These are phyloP conservation scores for Wickerhamomyces queroliae DNA, from an alignment of 805 yeast species.

Conservation along the genomic window DNA sequence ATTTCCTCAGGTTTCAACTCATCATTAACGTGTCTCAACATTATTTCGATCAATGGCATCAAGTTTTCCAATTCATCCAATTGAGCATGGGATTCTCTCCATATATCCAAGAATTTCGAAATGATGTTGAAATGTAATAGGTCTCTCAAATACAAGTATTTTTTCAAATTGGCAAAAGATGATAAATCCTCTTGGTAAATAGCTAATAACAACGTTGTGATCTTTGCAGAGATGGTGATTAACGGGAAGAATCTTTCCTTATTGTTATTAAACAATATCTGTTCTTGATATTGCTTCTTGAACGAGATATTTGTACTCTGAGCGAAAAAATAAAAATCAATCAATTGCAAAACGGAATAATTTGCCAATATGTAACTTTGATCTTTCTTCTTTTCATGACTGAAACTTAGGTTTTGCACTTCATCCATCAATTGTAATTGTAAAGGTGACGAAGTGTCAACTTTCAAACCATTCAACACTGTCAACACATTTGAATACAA, in stretches of 20 bases:
- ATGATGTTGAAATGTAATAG: conserved; percentile 50
- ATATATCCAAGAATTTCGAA: conserved; percentile 50
- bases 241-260: conserved; percentile 43
- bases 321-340: conserved; percentile 49
- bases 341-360: conserved; percentile 43
- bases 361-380: conserved; percentile 29
- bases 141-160: conserved; percentile 43
- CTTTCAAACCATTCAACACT: conserved; percentile 8
- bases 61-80: conserved; percentile 47
- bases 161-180: conserved; percentile 32
- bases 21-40: conserved; percentile 25
- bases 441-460: conserved; percentile 14
- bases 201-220: conserved; percentile 19
- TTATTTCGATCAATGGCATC: conserved; percentile 35
- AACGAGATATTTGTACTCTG: conserved; percentile 54
- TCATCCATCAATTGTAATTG: conserved; percentile 7
- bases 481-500: conserved; percentile 9
- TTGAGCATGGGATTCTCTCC: conserved; percentile 60
- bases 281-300: conserved; percentile 58
- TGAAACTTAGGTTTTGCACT: conserved; percentile 3
- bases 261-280: conserved; percentile 52
- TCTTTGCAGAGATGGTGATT: conserved; percentile 23
- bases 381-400: conserved; percentile 12
- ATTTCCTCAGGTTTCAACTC: conserved; percentile 16
- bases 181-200: conserved; percentile 16